A percentile compares a stretch with the other conserved stretches of the same genome.
Conservation (phyloP, 495 filamentous ascomycete species). For the Neurospora tetraspora region DNA sequence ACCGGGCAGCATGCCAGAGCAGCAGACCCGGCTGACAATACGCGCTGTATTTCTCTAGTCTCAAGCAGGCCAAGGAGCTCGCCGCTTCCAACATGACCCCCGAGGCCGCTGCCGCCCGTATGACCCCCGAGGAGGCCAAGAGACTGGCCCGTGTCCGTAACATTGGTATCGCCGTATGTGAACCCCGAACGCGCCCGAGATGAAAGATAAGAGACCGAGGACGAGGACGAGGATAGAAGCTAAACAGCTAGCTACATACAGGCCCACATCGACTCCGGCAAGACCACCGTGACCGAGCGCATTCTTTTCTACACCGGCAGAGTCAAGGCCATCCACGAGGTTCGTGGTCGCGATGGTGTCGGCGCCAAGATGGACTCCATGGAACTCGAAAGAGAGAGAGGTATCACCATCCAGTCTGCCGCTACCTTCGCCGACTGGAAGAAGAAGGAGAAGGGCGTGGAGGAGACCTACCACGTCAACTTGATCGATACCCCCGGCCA, state of each 20-base stretch:
- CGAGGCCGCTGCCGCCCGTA: slow-evolving; percentile 42
- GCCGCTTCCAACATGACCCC: slow-evolving; percentile 34
- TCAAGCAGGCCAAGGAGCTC: slow-evolving; percentile 34
- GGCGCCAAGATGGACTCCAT: slow-evolving; percentile 99
- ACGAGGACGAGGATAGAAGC: slow-evolving; percentile 5
- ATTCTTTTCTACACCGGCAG: slow-evolving; percentile 98
- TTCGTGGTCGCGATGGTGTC: slow-evolving; percentile 87
- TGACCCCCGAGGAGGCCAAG: slow-evolving; percentile 65
- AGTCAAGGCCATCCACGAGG: slow-evolving; percentile 95
- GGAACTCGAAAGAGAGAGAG: slow-evolving; percentile 96
- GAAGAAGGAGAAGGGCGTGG: slow-evolving; percentile 63
- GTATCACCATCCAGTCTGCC: slow-evolving; percentile 97
- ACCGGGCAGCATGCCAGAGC: neutral
- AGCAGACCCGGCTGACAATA: neutral
- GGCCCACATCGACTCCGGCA: slow-evolving; percentile 98
- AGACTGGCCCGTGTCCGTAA: slow-evolving; percentile 77
- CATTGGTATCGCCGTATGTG: slow-evolving; percentile 90
- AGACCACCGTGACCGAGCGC: slow-evolving; percentile 93
- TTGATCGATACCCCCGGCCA: slow-evolving; percentile 98
- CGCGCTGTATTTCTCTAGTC: slow-evolving; percentile 11
- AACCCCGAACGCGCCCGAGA: neutral
- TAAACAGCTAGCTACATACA: slow-evolving; percentile 26
- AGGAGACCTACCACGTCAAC: slow-evolving; percentile 94
- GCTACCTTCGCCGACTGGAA: slow-evolving; percentile 98
- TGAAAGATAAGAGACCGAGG: neutral